A percentile compares a stretch with the other conserved stretches of the same genome.
These are phyloP conservation scores for Diutina siamensis DNA, from an alignment of 1,139 yeast genomes.

Conservation along the genomic window DNA sequence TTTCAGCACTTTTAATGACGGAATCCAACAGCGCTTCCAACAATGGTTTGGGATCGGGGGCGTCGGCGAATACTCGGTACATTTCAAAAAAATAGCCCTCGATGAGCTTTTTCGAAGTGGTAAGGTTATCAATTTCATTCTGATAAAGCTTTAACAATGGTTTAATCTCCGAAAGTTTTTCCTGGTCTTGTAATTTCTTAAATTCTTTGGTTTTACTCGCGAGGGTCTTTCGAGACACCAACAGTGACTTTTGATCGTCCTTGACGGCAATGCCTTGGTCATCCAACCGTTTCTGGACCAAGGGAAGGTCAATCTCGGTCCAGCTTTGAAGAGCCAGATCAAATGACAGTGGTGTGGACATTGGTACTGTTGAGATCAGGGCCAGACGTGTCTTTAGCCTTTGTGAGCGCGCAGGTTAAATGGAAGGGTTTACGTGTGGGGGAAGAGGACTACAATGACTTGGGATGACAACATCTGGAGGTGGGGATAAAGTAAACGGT, in stretches of 20 bases:
- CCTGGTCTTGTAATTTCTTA: conserved; percentile 54
- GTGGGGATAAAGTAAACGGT: too few relatives aligned
- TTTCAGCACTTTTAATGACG: conserved; percentile 47
- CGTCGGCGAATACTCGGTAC: conserved; percentile 70
- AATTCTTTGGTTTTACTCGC: conserved; percentile 79
- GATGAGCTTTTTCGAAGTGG: conserved; percentile 63
- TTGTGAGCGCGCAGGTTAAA: too few relatives aligned
- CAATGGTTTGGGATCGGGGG: conserved; percentile 86
- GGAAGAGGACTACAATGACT: too few relatives aligned
- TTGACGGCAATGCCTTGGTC: conserved; percentile 64
- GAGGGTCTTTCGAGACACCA: conserved; percentile 59
- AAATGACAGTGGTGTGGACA: conserved; percentile 11
- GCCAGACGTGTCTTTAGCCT: neutral
- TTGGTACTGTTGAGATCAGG: too few relatives aligned
- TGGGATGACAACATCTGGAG: too few relatives aligned
- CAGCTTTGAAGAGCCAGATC: conserved; percentile 56
- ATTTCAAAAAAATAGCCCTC: conserved; percentile 66
- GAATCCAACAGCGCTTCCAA: conserved; percentile 63
- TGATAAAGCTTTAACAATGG: conserved; percentile 71
- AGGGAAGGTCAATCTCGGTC: conserved; percentile 62
- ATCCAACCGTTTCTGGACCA: conserved; percentile 62
- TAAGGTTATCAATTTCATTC: conserved; percentile 72
- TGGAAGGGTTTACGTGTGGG: too few relatives aligned
- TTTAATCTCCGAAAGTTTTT: conserved; percentile 57
- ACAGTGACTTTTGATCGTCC: conserved; percentile 54